These are phyloP conservation scores for Eimeria sp. DNA, from an alignment of 169 alveolate genomes.

Conservation along the genomic window DNA sequence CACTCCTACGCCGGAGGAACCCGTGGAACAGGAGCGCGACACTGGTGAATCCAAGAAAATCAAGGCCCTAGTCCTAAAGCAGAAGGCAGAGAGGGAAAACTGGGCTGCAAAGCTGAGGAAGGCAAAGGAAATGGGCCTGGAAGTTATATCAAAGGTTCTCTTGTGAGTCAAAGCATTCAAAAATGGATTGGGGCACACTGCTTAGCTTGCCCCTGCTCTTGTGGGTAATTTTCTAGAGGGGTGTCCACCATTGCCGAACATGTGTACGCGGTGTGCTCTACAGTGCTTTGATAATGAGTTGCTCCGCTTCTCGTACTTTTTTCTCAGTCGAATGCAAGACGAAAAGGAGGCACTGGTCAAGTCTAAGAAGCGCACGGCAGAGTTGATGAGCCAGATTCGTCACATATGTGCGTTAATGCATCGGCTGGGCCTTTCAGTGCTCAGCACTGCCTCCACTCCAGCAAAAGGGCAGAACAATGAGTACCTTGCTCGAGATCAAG, in stretches of 20 bases:
- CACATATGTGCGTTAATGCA: conserved; percentile 59
- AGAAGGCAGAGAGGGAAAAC: conserved; percentile 69
- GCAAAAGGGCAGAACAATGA: conserved; percentile 4
- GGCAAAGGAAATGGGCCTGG: conserved; percentile 79
- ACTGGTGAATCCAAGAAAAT: conserved; percentile 31
- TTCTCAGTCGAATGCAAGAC: conserved; percentile 66
- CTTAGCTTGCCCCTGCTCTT: neutral
- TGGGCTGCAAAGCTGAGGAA: conserved; percentile 68
- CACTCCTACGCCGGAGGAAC: conserved; percentile 29
- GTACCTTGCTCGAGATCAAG: conserved; percentile 24
- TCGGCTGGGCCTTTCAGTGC: conserved; percentile 76
- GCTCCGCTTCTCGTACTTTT: neutral
- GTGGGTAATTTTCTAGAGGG: neutral
- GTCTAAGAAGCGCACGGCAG: conserved; percentile 60
- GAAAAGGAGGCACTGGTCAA: conserved; percentile 74
- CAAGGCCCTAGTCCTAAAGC: conserved; percentile 54
- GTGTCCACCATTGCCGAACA: neutral
- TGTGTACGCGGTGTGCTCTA: neutral
- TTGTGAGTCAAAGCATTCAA: conserved; percentile 36
- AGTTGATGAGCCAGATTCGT: conserved; percentile 63
- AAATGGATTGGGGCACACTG: neutral
- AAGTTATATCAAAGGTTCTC: conserved; percentile 70
- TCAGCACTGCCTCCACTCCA: conserved; percentile 70
- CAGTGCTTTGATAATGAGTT: neutral
- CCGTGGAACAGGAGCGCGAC: conserved; percentile 36